Evolutionary conservation across 768 basidiomycete genomes (phyloP).

Genomic region (Rhodotorula paludigena): DNA sequence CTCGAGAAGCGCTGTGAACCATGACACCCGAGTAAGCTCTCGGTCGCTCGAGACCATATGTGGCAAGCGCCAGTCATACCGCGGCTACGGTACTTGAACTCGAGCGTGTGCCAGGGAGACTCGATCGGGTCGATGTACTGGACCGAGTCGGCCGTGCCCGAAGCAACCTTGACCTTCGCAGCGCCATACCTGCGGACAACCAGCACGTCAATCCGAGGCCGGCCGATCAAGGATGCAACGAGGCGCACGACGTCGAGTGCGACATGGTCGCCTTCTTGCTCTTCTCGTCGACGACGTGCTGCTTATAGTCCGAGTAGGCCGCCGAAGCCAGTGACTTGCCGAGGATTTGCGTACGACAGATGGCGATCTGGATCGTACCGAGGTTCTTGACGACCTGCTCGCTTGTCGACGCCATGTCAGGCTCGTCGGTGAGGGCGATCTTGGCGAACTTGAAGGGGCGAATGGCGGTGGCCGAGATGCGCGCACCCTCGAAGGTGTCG

Average conservation of each 20-base stretch:
- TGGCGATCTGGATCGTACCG: conserved; percentile 7
- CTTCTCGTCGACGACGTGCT: conserved; percentile 7
- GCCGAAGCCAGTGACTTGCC: too few species aligned
- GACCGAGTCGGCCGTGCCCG: fast-evolving
- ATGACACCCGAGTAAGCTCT: too few species aligned
- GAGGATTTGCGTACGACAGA: background rate
- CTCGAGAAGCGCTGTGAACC: conserved; percentile 30
- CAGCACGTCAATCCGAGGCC: background rate
- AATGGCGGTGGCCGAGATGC: background rate
- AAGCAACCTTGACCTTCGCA: background rate
- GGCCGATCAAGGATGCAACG: background rate
- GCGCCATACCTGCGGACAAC: conserved; percentile 9
- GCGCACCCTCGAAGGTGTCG: background rate
- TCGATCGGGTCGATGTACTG: conserved; percentile 9
- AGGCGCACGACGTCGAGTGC: conserved; percentile 3
- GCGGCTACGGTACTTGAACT: conserved; percentile 29
- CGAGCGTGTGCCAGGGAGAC: background rate
- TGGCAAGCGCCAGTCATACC: too few species aligned
- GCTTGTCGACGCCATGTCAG: background rate
- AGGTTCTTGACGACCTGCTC: conserved; percentile 13
- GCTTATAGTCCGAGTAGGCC: background rate
- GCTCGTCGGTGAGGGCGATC: conserved; percentile 10
- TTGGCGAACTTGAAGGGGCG: conserved; percentile 16
- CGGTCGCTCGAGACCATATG: too few species aligned
- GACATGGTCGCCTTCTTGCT: conserved; percentile 16